Evolutionary conservation across 2,329 filamentous ascomycete genomes (phyloP), one percentile per base, ranked within the genome.

Genomic region (Hypoxylon sp.): DNA sequence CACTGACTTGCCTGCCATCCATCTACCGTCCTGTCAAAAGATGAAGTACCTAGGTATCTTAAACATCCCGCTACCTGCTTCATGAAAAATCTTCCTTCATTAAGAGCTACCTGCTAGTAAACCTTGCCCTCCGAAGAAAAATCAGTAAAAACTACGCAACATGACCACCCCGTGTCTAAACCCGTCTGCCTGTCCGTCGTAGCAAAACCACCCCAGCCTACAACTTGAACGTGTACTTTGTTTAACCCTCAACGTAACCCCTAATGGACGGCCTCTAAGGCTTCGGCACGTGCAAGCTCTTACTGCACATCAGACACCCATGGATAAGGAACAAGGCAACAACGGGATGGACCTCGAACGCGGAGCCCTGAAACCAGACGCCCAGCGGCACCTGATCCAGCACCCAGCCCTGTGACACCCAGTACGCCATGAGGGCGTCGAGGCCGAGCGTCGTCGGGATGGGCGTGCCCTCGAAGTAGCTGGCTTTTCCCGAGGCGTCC

Each of bases 401-500:
- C 47, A 94, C 85, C 91, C 91, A 94, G 66, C 91, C 90, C 70
- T 92, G 84, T 59, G 85, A 88, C 28, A 96, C 87, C 91, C 93
- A 98, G 80, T 90, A 97, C 28, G 90, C 92, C 92, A 98, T 97
- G 60, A 97, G 73, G 13, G 84, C 87, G 65, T 92, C 93, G 70
- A 97, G 88, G 1, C 85, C 89, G 22, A 98, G 82, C 22, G 91
- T 94, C 2, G 93, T 98, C 1, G 95, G 95, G 73, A 98, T 97
- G 0, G 95, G 95, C 0, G 94, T 97, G 71, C 95, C 95, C 80
- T 99, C 95, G 72, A 99, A 99, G 81, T 97, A 99, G 75, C 91
- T 87, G 62, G 91, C 93, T 82, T 99, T 99, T 71, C 95, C 95
- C 0, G 86, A 87, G 50, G 89, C 90, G 76, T 99, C 95, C 80